Evolutionary conservation across 2,329 filamentous ascomycete genomes (phyloP).

Genomic region (Malbranchea zuffiana): DNA sequence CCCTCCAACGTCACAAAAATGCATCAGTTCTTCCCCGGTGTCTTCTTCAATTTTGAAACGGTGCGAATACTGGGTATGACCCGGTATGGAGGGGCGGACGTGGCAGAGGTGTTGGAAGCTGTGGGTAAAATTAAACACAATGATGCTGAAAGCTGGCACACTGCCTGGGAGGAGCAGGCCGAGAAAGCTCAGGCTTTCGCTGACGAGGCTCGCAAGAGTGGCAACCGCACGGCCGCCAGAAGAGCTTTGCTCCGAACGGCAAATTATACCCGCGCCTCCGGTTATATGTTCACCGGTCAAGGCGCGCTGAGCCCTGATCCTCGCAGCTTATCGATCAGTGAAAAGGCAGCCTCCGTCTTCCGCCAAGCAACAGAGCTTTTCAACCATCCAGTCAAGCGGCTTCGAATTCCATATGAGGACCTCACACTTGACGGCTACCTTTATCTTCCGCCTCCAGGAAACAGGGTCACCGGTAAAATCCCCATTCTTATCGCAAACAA

Average conservation of each 20-base stretch:
- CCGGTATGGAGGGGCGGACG: constrained; percentile 28
- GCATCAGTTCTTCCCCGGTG: constrained; percentile 1
- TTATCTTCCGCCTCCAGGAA: constrained; percentile 23
- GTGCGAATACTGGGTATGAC: constrained; percentile 33
- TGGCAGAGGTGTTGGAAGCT: constrained; percentile 34
- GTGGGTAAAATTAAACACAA: constrained; percentile 28
- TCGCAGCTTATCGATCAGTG: constrained; percentile 21
- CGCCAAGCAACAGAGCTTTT: constrained; percentile 21
- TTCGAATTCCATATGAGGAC: constrained; percentile 34
- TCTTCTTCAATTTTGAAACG: constrained; percentile 37
- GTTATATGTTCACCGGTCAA: constrained; percentile 26
- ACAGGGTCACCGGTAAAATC: constrained; percentile 20
- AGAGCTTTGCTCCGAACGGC: constrained; percentile 32
- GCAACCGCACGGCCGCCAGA: constrained; percentile 25
- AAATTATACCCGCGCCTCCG: constrained; percentile 33
- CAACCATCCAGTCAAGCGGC: constrained; percentile 20
- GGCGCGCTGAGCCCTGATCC: constrained; percentile 16
- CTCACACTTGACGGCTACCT: constrained; percentile 29
- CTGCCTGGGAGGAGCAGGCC: constrained; percentile 25
- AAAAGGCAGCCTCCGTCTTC: constrained; percentile 20
- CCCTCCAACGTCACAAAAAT: no score
- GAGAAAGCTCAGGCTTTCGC: constrained; percentile 27
- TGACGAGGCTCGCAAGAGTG: constrained; percentile 22
- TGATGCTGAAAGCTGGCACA: constrained; percentile 34
- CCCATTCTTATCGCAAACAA: constrained; percentile 29